Evolutionary conservation across 2,329 filamentous ascomycete genomes (phyloP).

Genomic region (Paecilomyces fulvus): DNA sequence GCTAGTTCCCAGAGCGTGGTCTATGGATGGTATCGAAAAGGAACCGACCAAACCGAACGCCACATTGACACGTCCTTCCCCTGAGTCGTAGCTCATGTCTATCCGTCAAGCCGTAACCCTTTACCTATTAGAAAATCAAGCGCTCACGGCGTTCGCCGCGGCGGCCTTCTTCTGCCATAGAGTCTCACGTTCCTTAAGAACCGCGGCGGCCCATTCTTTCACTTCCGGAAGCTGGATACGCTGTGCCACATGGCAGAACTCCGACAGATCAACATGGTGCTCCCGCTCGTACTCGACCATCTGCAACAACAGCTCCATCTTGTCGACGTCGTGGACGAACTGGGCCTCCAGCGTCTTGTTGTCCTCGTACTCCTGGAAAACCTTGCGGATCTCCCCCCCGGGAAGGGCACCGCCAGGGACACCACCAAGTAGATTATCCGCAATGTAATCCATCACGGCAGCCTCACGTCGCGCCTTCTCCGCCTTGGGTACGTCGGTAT

Average conservation of each 20-base stretch:
- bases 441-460: constrained; percentile 87
- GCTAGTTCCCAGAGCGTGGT: background rate
- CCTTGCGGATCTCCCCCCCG: constrained; percentile 61
- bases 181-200: constrained; percentile 65
- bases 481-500: constrained; percentile 64
- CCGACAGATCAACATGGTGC: constrained; percentile 65
- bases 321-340: constrained; percentile 95
- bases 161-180: constrained; percentile 53
- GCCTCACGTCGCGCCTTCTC: constrained; percentile 87
- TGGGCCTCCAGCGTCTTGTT: constrained; percentile 71
- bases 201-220: constrained; percentile 66
- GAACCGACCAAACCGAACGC: background rate
- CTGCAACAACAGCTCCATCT: constrained; percentile 88
- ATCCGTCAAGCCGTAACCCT: background rate
- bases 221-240: constrained; percentile 70
- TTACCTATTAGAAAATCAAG: background rate
- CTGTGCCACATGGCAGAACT: constrained; percentile 73
- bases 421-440: constrained; percentile 59
- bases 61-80: background rate
- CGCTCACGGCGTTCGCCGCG: background rate
- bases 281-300: constrained; percentile 92
- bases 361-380: constrained; percentile 97
- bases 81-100: background rate
- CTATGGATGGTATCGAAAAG: background rate
- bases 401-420: constrained; percentile 60